Conservation (phyloP, 352 stramenopile genomes). For the Phytophthora pisi region DNA sequence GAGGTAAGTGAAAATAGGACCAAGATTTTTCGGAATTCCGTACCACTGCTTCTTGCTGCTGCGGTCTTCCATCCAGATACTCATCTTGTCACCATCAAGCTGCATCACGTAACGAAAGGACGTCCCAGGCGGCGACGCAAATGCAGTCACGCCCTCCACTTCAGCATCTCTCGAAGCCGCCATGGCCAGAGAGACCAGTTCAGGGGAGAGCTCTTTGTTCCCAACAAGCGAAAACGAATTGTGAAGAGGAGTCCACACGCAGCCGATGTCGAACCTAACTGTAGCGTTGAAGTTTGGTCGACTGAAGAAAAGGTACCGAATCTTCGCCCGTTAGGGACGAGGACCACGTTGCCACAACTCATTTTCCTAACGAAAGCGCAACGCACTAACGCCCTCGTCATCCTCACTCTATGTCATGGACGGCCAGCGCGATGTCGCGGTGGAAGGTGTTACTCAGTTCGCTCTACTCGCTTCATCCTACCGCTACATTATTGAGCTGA, state of each 20-base stretch:
- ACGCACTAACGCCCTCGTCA: too few species aligned
- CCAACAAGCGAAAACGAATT: not conserved
- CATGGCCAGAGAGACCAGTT: too few species aligned
- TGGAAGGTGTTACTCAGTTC: conserved; percentile 21
- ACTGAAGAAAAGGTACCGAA: too few species aligned
- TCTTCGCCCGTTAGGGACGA: too few species aligned
- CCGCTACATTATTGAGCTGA: not conserved
- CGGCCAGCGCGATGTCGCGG: not conserved
- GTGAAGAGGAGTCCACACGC: not conserved
- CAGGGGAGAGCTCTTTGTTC: not conserved
- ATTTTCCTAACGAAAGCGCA: too few species aligned
- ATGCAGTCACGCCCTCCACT: conserved; percentile 15
- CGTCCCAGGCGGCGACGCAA: not conserved
- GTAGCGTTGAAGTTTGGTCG: not conserved
- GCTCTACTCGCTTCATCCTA: not conserved
- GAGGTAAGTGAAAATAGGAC: too few species aligned
- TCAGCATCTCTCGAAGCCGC: conserved; percentile 8
- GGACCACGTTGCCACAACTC: too few species aligned
- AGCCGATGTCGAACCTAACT: not conserved
- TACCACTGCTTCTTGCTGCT: not conserved
- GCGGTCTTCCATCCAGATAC: not conserved
- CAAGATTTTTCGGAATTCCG: too few species aligned
- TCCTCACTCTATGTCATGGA: too few species aligned
- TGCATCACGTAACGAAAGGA: conserved; percentile 18
- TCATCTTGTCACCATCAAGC: not conserved